Evolutionary conservation across 441 rosid genomes (phyloP).

Genomic region (Geranium incanum): DNA sequence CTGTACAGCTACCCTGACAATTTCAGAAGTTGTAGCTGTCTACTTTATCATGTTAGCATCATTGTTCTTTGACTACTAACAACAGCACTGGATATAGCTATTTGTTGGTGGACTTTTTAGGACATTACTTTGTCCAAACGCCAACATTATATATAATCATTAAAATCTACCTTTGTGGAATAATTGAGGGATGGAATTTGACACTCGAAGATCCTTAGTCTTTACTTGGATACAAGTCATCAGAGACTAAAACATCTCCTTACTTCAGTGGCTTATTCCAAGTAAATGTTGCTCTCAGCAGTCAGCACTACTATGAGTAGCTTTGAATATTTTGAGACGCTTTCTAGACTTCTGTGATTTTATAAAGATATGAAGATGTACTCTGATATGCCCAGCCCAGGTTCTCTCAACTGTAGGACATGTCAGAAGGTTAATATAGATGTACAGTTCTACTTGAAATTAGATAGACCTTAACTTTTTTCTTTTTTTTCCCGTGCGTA

Average conservation of each 20-base stretch:
- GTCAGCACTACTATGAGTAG: neutral
- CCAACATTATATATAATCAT: constrained; percentile 19
- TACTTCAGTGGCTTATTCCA: neutral
- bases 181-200: constrained; percentile 20
- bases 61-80: constrained; percentile 23
- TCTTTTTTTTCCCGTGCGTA: too few species aligned
- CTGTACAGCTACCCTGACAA: neutral
- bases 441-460: too few species aligned
- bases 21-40: constrained; percentile 2
- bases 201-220: constrained; percentile 17
- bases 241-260: constrained; percentile 13
- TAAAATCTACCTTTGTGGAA: constrained; percentile 25
- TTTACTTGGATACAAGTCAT: constrained; percentile 10
- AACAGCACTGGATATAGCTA: constrained; percentile 19
- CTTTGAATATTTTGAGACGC: neutral
- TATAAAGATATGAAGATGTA: too few species aligned
- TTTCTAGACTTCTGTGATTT: neutral
- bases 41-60: constrained; percentile 18
- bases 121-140: constrained; percentile 25
- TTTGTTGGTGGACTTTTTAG: constrained; percentile 10
- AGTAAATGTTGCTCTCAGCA: neutral
- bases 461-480: too few species aligned
- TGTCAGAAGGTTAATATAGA: too few species aligned
- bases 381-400: too few species aligned
- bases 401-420: too few species aligned